Conservation (phyloP, 2,329 filamentous ascomycete species). For the Aspergillus alliaceus region DNA sequence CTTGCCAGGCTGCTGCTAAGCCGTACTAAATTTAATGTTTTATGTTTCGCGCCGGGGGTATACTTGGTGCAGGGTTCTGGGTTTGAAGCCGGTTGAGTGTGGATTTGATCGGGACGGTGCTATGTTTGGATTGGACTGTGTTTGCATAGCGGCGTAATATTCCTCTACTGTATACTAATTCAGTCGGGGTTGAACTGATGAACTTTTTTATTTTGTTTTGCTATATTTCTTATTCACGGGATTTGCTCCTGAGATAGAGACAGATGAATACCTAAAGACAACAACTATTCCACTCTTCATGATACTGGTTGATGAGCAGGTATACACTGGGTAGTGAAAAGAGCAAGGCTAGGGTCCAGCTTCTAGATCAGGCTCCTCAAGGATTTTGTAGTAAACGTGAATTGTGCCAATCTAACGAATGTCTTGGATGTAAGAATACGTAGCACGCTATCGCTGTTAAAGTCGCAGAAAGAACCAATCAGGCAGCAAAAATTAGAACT, state of each 20-base stretch:
- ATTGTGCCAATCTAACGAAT: not conserved
- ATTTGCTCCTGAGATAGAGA: conserved; percentile 7
- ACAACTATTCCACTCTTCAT: conserved; percentile 20
- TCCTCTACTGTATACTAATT: conserved; percentile 16
- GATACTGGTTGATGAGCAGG: not conserved
- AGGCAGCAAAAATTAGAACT: not conserved
- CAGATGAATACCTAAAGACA: conserved; percentile 10
- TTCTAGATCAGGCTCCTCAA: not conserved
- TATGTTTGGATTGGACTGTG: conserved; percentile 5
- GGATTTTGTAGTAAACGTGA: not conserved
- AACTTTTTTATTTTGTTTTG: not conserved
- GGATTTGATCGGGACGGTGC: not conserved
- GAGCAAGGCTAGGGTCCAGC: not conserved
- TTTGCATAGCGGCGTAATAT: conserved; percentile 24
- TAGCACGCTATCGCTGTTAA: not conserved
- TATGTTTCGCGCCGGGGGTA: conserved; percentile 1
- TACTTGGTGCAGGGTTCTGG: not conserved
- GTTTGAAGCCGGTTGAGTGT: not conserved
- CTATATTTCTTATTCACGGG: conserved; percentile 3
- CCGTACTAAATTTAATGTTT: conserved; percentile 57
- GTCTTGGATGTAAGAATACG: not conserved
- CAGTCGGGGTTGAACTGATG: not conserved
- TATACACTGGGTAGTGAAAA: not conserved
- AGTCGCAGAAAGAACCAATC: not conserved
- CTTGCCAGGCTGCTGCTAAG: conserved; percentile 75